Conservation (phyloP, 352 stramenopile genomes). For the Phytopythium montanum region DNA sequence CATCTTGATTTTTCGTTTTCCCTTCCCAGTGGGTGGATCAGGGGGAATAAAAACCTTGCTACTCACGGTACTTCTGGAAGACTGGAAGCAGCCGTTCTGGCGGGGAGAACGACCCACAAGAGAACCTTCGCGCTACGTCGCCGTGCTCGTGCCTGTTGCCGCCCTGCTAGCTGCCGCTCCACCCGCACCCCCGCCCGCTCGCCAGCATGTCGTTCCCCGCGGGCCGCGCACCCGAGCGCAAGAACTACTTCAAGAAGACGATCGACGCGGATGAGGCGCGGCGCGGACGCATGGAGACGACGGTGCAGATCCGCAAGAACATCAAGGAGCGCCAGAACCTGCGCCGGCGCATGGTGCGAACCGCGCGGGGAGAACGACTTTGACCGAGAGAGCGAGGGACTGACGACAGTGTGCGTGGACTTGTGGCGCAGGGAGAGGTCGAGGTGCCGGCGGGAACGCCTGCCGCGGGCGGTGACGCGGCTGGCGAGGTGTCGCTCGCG, state of each 20-base stretch:
- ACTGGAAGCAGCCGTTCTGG: no score
- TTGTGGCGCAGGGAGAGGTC: constrained; percentile 12
- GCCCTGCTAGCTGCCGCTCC: no score
- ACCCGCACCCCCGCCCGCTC: no score
- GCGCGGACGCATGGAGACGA: constrained; percentile 71
- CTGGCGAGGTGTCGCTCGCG: constrained; percentile 46
- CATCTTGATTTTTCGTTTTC: no score
- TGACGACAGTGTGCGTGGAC: background rate
- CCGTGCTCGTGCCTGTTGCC: no score
- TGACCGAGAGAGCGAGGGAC: background rate
- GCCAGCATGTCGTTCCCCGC: constrained; percentile 60
- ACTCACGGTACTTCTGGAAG: no score
- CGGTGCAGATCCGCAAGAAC: constrained; percentile 82
- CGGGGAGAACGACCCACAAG: no score
- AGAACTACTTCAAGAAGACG: constrained; percentile 77
- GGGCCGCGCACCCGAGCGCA: constrained; percentile 67
- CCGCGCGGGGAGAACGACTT: no score
- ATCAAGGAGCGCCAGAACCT: constrained; percentile 83
- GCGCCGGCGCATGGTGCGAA: constrained; percentile 61
- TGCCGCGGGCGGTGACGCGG: constrained; percentile 25
- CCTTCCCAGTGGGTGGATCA: no score
- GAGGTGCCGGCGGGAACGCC: constrained; percentile 20
- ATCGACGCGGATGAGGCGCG: constrained; percentile 78
- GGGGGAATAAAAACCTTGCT: no score
- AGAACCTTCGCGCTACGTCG: no score